Conservation (phyloP, 179 eudicot species). For the Carnegiea gigantea region DNA sequence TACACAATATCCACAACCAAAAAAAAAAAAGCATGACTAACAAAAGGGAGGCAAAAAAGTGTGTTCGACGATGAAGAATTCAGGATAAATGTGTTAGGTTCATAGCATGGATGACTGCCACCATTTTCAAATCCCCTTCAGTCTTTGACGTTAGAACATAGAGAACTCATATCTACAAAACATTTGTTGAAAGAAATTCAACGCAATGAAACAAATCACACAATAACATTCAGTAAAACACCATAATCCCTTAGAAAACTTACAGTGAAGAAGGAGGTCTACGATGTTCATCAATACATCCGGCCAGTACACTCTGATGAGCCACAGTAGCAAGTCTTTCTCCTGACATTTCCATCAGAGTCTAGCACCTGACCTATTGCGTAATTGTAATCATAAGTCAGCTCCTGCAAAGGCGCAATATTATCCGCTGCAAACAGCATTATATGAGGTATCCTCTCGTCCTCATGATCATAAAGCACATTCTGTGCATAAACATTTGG, state of each 20-base stretch:
- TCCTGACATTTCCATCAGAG: conserved; percentile 64
- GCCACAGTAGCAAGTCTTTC: conserved; percentile 76
- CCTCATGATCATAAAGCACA: conserved; percentile 80
- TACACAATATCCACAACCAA: too few relatives aligned
- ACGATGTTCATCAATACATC: conserved; percentile 48
- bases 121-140: too few relatives aligned
- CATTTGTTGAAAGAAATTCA: background rate
- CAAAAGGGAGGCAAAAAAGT: too few relatives aligned
- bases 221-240: background rate
- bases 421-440: conserved; percentile 89
- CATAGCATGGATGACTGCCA: too few relatives aligned
- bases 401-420: conserved; percentile 78
- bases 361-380: conserved; percentile 57
- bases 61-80: too few relatives aligned
- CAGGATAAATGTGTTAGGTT: too few relatives aligned
- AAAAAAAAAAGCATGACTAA: too few relatives aligned
- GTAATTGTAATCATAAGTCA: conserved; percentile 83
- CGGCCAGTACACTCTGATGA: conserved; percentile 75
- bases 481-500: conserved; percentile 89
- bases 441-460: conserved; percentile 75
- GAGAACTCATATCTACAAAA: background rate
- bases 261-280: conserved; percentile 19
- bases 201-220: background rate
- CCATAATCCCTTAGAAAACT: conserved; percentile 5
- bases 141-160: background rate